These are phyloP conservation scores for Penicillium samsonianum DNA, from an alignment of 495 filamentous ascomycete species.

Conservation along the genomic window DNA sequence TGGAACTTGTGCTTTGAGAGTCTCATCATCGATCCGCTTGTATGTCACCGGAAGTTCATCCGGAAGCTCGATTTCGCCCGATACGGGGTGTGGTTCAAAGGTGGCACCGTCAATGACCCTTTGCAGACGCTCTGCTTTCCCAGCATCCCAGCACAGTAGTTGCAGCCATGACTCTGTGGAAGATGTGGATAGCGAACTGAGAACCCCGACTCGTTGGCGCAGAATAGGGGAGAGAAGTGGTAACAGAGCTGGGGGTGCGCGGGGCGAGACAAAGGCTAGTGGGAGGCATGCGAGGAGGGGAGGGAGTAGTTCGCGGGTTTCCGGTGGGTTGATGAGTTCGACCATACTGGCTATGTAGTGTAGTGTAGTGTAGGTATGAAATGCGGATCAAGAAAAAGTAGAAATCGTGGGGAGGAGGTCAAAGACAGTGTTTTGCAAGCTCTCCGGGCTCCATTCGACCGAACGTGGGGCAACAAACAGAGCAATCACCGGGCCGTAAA, in stretches of 20 bases:
- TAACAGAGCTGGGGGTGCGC: conserved; percentile 74
- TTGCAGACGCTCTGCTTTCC: conserved; percentile 66
- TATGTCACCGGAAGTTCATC: conserved; percentile 66
- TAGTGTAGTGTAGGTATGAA: background rate
- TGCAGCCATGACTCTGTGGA: conserved; percentile 80
- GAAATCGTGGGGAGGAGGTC: background rate
- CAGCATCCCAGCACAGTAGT: conserved; percentile 80
- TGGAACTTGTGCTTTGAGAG: conserved; percentile 68
- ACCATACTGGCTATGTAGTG: conserved; percentile 37
- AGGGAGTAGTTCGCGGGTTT: conserved; percentile 64
- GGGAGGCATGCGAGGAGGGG: conserved; percentile 86
- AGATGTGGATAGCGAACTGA: conserved; percentile 57
- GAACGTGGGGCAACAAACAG: conserved; percentile 29
- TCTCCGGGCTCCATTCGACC: conserved; percentile 33
- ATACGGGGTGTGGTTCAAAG: conserved; percentile 88
- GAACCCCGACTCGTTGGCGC: conserved; percentile 79
- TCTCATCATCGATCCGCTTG: conserved; percentile 80
- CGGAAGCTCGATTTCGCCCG: conserved; percentile 81
- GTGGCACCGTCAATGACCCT: conserved; percentile 63
- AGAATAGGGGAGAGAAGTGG: conserved; percentile 88
- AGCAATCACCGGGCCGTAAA: conserved; percentile 20
- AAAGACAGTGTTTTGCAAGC: background rate
- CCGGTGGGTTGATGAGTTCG: conserved; percentile 62
- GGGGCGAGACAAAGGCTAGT: conserved; percentile 74
- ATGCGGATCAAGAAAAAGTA: conserved; percentile 8